These are phyloP conservation scores for Penicillium sp. DNA, from an alignment of 2,329 filamentous ascomycete species.

Conservation along the genomic window DNA sequence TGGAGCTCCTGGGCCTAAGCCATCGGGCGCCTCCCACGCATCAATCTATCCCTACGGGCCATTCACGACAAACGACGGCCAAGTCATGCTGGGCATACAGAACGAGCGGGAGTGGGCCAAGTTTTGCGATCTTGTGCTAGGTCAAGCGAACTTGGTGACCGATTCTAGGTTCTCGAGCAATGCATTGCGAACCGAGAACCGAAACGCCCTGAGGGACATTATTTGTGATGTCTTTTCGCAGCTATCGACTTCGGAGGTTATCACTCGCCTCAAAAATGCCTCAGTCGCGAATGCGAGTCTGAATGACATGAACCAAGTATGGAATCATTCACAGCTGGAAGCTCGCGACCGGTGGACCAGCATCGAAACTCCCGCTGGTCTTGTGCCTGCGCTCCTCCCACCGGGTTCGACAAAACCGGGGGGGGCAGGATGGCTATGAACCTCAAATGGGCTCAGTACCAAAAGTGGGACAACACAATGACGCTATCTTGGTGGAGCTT, in stretches of 20 bases:
- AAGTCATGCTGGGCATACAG: constrained; percentile 53
- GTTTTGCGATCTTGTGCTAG: constrained; percentile 46
- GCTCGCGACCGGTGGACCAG: constrained; percentile 49
- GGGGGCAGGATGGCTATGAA: constrained; percentile 14
- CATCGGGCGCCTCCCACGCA: constrained; percentile 49
- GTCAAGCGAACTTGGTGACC: constrained; percentile 36
- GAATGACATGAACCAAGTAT: constrained; percentile 51
- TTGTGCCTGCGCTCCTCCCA: constrained; percentile 46
- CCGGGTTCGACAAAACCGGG: constrained; percentile 38
- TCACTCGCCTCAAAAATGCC: constrained; percentile 42
- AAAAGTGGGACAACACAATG: constrained; percentile 47
- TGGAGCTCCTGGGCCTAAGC: constrained; percentile 38
- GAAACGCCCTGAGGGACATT: constrained; percentile 41
- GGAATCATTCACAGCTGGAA: constrained; percentile 49
- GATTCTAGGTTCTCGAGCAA: constrained; percentile 48
- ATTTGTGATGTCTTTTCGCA: constrained; percentile 41
- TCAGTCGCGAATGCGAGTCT: constrained; percentile 52
- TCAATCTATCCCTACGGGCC: constrained; percentile 54
- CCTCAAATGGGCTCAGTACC: constrained; percentile 38
- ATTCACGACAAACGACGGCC: constrained; percentile 45
- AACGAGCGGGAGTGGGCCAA: constrained; percentile 53
- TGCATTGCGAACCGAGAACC: constrained; percentile 43
- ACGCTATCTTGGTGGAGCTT: constrained; percentile 43
- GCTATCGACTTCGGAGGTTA: constrained; percentile 37
- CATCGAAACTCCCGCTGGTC: constrained; percentile 44